Percentiles rank a stretch among this genome's conserved stretches.
Evolutionary conservation across 2,329 filamentous ascomycete genomes (phyloP).

Genomic region (Penicillium psychrosexuale): DNA sequence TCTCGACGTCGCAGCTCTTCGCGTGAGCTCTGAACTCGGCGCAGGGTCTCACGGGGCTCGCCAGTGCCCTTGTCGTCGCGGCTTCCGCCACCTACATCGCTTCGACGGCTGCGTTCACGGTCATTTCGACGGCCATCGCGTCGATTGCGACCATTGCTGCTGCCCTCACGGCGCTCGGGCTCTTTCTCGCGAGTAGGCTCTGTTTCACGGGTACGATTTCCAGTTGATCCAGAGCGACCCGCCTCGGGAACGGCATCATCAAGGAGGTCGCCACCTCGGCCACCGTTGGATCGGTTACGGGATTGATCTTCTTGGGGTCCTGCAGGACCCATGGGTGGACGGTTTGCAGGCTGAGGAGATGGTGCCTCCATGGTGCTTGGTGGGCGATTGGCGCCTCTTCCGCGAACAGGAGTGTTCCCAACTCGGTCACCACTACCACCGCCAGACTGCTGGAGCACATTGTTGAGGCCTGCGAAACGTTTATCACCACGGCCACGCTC

Average conservation of each 20-base stretch:
- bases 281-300: conserved; percentile 29
- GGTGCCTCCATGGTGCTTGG: conserved; percentile 28
- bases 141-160: conserved; percentile 22
- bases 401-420: conserved; percentile 37
- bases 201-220: conserved; percentile 19
- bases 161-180: conserved; percentile 30
- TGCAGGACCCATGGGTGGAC: conserved; percentile 32
- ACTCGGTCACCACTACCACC: conserved; percentile 31
- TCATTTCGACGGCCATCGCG: conserved; percentile 38
- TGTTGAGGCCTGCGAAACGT: conserved; percentile 48
- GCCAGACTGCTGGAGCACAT: conserved; percentile 46
- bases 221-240: conserved; percentile 31
- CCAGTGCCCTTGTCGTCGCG: conserved; percentile 25
- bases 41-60: conserved; percentile 32
- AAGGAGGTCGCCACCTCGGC: conserved; percentile 31
- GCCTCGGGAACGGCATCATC: conserved; percentile 35
- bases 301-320: conserved; percentile 30
- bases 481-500: conserved; percentile 46
- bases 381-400: conserved; percentile 40
- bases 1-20: conserved; percentile 38
- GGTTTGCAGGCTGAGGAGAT: conserved; percentile 30
- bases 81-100: conserved; percentile 23
- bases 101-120: conserved; percentile 36
- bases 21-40: conserved; percentile 32
- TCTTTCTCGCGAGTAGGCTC: conserved; percentile 34